Conservation (phyloP, 306 rosid genomes). For the Herpetospermum pedunculosum region DNA sequence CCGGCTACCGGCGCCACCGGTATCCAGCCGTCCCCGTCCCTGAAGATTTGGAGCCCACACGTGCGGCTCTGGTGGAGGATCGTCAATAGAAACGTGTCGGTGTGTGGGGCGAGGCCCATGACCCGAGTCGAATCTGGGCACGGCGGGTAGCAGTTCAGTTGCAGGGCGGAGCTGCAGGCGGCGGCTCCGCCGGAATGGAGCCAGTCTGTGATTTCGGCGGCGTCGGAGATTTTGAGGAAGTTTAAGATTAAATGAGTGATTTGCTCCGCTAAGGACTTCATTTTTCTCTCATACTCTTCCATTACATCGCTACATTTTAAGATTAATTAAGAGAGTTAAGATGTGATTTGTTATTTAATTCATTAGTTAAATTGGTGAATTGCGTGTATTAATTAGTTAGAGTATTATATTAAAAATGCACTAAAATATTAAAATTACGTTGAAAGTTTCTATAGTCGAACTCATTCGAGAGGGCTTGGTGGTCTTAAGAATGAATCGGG, state of each 20-base stretch:
- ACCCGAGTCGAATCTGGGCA: slow-evolving; percentile 59
- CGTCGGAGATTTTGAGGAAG: slow-evolving; percentile 14
- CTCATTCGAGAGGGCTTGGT: no score
- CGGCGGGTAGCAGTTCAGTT: slow-evolving; percentile 51
- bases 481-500: no score
- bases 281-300: slow-evolving; percentile 37
- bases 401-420: no score
- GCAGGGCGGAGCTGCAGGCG: slow-evolving; percentile 27
- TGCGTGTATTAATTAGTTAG: not conserved
- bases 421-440: no score
- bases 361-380: not conserved
- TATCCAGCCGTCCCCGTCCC: slow-evolving; percentile 43
- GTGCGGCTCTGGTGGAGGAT: slow-evolving; percentile 42
- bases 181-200: not conserved
- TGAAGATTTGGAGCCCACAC: slow-evolving; percentile 48
- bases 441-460: no score
- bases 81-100: slow-evolving; percentile 64
- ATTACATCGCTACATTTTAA: slow-evolving; percentile 27
- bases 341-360: not conserved
- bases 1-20: slow-evolving; percentile 26
- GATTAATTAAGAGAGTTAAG: not conserved
- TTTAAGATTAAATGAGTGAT: slow-evolving; percentile 23
- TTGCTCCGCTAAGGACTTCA: slow-evolving; percentile 41
- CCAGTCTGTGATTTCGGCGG: slow-evolving; percentile 26
- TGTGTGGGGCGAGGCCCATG: slow-evolving; percentile 70